Evolutionary conservation across 305 asterid genomes (phyloP).

Genomic region (Solanum chacoense): DNA sequence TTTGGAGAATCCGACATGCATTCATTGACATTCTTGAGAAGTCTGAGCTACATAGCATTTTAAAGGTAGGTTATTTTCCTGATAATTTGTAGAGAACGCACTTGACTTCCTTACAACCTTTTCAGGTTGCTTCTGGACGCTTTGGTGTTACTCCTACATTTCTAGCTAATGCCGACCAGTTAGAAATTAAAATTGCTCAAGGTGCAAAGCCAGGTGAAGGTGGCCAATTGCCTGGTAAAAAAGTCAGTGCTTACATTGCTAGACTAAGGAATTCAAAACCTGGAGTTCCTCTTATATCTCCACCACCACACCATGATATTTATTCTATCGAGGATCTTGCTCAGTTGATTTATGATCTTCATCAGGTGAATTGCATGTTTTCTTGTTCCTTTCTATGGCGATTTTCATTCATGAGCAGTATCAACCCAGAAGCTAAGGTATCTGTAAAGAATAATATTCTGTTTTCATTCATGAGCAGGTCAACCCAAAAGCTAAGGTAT

Average conservation of each 20-base stretch:
- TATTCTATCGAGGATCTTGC: conserved; percentile 99
- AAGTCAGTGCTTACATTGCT: conserved; percentile 98
- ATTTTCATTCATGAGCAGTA: conserved; percentile 32
- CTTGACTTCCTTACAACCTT: neutral
- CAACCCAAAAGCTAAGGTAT: conserved; percentile 94
- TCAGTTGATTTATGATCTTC: conserved; percentile 95
- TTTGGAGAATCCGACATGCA: neutral
- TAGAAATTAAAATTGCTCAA: conserved; percentile 96
- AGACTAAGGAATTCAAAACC: conserved; percentile 96
- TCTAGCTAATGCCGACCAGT: conserved; percentile 92
- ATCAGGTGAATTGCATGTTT: conserved; percentile 48
- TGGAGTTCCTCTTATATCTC: conserved; percentile 98
- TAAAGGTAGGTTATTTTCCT: neutral
- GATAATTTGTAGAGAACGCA: neutral
- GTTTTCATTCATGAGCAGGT: conserved; percentile 42
- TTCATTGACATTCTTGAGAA: neutral
- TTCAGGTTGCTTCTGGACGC: conserved; percentile 98
- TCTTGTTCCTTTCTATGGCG: neutral
- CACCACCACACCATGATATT: conserved; percentile 99
- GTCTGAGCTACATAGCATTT: neutral
- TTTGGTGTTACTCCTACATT: conserved; percentile 99
- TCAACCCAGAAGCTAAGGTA: conserved; percentile 88
- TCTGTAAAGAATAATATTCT: conserved; percentile 23
- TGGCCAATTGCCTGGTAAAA: conserved; percentile 97
- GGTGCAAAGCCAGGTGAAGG: conserved; percentile 99